Evolutionary conservation across 140 eudicot genomes (phyloP).

Genomic region (Anethum foeniculum): DNA sequence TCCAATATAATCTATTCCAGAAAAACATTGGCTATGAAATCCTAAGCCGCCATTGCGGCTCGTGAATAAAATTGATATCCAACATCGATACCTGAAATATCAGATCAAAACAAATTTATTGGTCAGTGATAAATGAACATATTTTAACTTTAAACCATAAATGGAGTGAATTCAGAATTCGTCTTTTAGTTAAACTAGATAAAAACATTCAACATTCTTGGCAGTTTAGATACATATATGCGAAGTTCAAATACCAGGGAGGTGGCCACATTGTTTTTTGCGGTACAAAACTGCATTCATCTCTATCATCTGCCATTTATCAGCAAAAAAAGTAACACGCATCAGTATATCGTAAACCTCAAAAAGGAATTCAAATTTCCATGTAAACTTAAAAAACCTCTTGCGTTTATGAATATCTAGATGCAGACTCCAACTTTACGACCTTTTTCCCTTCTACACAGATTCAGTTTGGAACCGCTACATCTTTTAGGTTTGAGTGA

Average conservation of each 20-base stretch:
- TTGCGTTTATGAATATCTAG: too few species aligned
- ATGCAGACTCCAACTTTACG: too few species aligned
- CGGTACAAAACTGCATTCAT: background rate
- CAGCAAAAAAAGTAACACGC: too few species aligned
- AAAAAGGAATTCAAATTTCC: too few species aligned
- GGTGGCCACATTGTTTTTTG: background rate
- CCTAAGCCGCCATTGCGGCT: background rate
- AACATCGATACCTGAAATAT: constrained; percentile 3
- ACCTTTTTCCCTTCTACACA: too few species aligned
- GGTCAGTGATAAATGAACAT: background rate
- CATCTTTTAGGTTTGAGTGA: too few species aligned
- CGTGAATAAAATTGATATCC: constrained; percentile 6
- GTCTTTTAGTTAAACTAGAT: background rate
- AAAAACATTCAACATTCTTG: too few species aligned
- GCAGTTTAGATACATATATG: too few species aligned
- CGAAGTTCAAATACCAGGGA: background rate
- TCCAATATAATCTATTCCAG: background rate
- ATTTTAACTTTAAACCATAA: background rate
- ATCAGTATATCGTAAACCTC: too few species aligned
- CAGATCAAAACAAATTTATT: background rate
- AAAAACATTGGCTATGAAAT: constrained; percentile 2
- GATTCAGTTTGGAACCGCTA: too few species aligned
- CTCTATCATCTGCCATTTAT: too few species aligned
- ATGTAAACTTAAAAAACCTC: too few species aligned
- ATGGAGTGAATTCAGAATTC: background rate